Evolutionary conservation across 1,284 basidiomycete genomes (phyloP).

Genomic region (Ustilago curta): DNA sequence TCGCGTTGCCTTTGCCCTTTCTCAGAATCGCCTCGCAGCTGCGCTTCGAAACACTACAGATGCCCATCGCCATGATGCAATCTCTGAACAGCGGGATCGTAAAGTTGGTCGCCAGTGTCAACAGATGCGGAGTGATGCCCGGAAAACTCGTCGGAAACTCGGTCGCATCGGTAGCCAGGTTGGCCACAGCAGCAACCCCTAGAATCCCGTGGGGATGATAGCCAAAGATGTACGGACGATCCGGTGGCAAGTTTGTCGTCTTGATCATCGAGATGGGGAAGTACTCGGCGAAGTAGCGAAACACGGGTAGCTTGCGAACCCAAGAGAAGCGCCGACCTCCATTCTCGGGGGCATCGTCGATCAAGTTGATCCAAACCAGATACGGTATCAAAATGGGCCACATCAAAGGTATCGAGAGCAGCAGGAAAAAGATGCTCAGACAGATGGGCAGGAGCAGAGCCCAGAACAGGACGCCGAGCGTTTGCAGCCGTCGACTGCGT

Average conservation of each 20-base stretch:
- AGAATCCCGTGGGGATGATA: constrained; percentile 67
- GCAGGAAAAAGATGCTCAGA: constrained; percentile 78
- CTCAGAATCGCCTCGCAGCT: constrained; percentile 89
- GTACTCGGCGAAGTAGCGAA: constrained; percentile 88
- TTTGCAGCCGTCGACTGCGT: constrained; percentile 64
- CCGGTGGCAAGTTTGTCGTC: constrained; percentile 81
- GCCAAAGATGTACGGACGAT: constrained; percentile 91
- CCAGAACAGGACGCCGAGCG: constrained; percentile 80
- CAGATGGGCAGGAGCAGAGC: constrained; percentile 81
- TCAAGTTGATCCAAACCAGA: constrained; percentile 79
- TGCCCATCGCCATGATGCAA: constrained; percentile 78
- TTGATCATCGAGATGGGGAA: constrained; percentile 78
- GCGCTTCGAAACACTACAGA: constrained; percentile 89
- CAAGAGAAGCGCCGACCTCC: constrained; percentile 84
- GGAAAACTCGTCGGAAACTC: constrained; percentile 92
- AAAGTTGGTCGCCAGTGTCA: constrained; percentile 89
- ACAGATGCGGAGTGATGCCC: constrained; percentile 89
- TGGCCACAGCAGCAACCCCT: constrained; percentile 82
- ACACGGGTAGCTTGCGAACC: constrained; percentile 79
- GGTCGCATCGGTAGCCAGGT: constrained; percentile 93
- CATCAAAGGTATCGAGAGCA: constrained; percentile 87
- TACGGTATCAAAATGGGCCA: constrained; percentile 91
- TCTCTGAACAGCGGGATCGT: constrained; percentile 93
- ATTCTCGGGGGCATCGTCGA: constrained; percentile 80
- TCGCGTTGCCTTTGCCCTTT: constrained; percentile 73